Base-by-base conservation (phyloP, 805 yeast species). In the Pichia exigua region DNA sequence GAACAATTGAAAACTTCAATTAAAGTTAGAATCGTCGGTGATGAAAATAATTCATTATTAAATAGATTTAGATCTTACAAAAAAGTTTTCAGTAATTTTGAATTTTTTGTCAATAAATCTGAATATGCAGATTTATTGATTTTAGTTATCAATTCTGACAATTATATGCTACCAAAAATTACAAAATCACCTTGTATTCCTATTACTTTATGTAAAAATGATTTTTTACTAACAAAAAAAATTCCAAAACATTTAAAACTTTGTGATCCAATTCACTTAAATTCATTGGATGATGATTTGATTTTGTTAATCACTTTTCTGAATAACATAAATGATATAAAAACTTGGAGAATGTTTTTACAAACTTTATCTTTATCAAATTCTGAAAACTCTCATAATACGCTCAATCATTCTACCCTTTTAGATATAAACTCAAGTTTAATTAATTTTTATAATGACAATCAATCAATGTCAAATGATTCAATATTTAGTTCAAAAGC, bases 261-360 rank as follows among this genome's bases (percentile, higher is more conserved):
- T n/a, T 68, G 72, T 52, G 61, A 67, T 41, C 72, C 73, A 1
- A 54, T 69, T 8, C 46, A 44, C 35, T 48, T 69, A 44, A 54
- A 57, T 38, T 59, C 67, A 1, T 48, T 65, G 5, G 53, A 62
- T 42, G 51, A 65, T 51, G 70, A 68, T 46, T 52, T 69, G 39
- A 61, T 68, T 58, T 52, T 52, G 1, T 56, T 68, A 48, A 65
- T 68, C 47, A 66, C 68, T 48, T 65, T 67, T 40, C 57, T 69
- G 10, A 57, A 60, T 7, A 61, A 60, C 43, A 50, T 66, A 17
- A 59, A 65, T 42, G 47, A 50, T 22, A 41, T 51, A n/a, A 52
- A 52, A 15, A 50, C 56, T 20, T 52, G 56, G 21, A 54, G 50
- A n/a, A 32, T 48, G 6, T 35, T 61, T 8, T 46, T 50, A 26